Base-by-base conservation (phyloP, 768 basidiomycete genomes). In the Hygrophoropsis aurantiaca region DNA sequence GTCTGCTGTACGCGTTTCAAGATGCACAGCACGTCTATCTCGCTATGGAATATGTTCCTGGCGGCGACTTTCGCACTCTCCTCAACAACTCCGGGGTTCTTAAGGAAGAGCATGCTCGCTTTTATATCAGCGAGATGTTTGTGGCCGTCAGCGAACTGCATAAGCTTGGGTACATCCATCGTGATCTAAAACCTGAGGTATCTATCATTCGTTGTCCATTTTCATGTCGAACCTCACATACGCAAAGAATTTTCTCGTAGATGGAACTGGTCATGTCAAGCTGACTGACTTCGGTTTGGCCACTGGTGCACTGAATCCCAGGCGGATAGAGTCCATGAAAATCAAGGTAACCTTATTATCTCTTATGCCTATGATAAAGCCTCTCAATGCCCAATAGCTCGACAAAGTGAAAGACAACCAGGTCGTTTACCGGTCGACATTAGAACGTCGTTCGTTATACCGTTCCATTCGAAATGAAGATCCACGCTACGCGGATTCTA, bases 71-170 rank as follows among this genome's bases (percentile, higher is more conserved):
- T 74, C 82, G 97, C 15, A 99, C 97, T 0, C 79, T 99, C 32
- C 78, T 99, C 32, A 99, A 97, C 70, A 99, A 97, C 64, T 94
- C 94, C 0, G 97, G 97, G 24, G 93, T 98, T 2, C 77, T 99
- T 49, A 95, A 97, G 64, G 94, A 98, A 63, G 93, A 97, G 59
- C 92, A 97, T 58, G 95, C 97, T 1, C 78, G 87, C 46, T 98
- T 94, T 65, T 99, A 99, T 67, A 95, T 97, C 59, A 83, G 87
- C 50, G 95, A 99, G 70, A 99, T 99, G 97, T 97, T 98, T 61
- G 85, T 84, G 18, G 86, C 84, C 4, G 94, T 98, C 36, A 88
- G 82, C 48, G 95, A 98, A 64, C 73, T 98, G 26, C 97, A 99
- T 69, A 94, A 94, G 64, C 81, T 99, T 3, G 97, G 97, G 0